A percentile compares a stretch with the other conserved stretches of the same genome.
Conservation (phyloP, 163 green algal species). For the Picocystis sp. region DNA sequence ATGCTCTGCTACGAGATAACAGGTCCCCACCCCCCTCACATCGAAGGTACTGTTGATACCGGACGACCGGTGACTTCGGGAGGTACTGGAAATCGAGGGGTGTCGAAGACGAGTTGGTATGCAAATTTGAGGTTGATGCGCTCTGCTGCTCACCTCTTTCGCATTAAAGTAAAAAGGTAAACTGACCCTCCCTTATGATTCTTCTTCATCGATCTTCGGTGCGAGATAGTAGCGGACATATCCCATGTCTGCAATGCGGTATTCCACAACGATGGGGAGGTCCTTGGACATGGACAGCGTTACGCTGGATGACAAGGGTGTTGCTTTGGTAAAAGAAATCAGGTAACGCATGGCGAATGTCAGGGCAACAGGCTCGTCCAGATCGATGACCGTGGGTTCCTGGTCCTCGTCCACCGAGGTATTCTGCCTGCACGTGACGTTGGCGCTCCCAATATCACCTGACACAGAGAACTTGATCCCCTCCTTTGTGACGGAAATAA, state of each 20-base stretch:
- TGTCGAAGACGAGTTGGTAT: too few relatives aligned
- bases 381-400: slow-evolving; percentile 39
- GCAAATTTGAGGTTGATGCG: too few relatives aligned
- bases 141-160: too few relatives aligned
- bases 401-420: slow-evolving; percentile 43
- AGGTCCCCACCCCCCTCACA: too few relatives aligned
- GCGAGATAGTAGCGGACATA: slow-evolving; percentile 80
- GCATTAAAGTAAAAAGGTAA: too few relatives aligned
- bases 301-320: slow-evolving; percentile 38
- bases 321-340: slow-evolving; percentile 80
- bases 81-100: too few relatives aligned
- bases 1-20: too few relatives aligned
- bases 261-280: slow-evolving; percentile 84
- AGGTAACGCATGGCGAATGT: slow-evolving; percentile 94
- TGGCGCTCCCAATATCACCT: slow-evolving; percentile 87
- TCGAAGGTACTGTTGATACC: too few relatives aligned
- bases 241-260: slow-evolving; percentile 68
- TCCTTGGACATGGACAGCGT: slow-evolving; percentile 75
- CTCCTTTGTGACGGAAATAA: slow-evolving; percentile 88
- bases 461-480: slow-evolving; percentile 86
- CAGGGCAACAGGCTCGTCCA: slow-evolving; percentile 78
- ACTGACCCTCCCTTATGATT: background rate
- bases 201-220: slow-evolving; percentile 83
- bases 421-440: slow-evolving; percentile 75
- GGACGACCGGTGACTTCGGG: too few relatives aligned